Evolutionary conservation across 1,139 yeast species (phyloP).

Genomic region (Candida mesenterica): DNA sequence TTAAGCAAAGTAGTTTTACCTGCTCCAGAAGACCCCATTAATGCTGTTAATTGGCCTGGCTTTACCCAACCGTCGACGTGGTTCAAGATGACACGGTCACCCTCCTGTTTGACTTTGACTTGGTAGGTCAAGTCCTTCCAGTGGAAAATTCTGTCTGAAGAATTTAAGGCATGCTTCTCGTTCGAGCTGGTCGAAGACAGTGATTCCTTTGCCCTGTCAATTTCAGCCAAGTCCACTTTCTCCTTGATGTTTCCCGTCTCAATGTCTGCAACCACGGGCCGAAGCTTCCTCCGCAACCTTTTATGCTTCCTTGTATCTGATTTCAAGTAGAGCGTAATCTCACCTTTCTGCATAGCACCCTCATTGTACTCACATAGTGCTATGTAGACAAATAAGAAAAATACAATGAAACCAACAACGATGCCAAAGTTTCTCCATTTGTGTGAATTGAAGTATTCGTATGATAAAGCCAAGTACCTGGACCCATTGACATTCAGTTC

Average conservation of each 20-base stretch:
- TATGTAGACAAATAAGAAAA: conserved; percentile 58
- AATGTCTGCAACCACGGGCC: conserved; percentile 14
- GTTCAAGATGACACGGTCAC: conserved; percentile 58
- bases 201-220: conserved; percentile 12
- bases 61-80: conserved; percentile 67
- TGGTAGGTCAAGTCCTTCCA: conserved; percentile 80
- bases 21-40: conserved; percentile 86
- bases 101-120: conserved; percentile 60
- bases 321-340: conserved; percentile 63
- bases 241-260: conserved; percentile 17
- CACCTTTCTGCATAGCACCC: conserved; percentile 83
- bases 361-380: conserved; percentile 61
- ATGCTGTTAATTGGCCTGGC: conserved; percentile 32
- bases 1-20: conserved; percentile 77
- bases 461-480: conserved; percentile 47
- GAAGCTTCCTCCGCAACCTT: conserved; percentile 25
- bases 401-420: conserved; percentile 50
- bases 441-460: conserved; percentile 52
- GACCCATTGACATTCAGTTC: conserved; percentile 54
- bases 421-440: conserved; percentile 88
- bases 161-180: conserved; percentile 9
- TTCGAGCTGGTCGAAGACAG: conserved; percentile 8
- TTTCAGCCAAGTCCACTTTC: conserved; percentile 16
- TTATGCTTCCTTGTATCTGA: conserved; percentile 26
- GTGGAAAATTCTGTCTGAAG: conserved; percentile 55